phyloP scores from a whole-genome alignment of 352 stramenopile species.

The Thalassiosira tumida region DNA sequence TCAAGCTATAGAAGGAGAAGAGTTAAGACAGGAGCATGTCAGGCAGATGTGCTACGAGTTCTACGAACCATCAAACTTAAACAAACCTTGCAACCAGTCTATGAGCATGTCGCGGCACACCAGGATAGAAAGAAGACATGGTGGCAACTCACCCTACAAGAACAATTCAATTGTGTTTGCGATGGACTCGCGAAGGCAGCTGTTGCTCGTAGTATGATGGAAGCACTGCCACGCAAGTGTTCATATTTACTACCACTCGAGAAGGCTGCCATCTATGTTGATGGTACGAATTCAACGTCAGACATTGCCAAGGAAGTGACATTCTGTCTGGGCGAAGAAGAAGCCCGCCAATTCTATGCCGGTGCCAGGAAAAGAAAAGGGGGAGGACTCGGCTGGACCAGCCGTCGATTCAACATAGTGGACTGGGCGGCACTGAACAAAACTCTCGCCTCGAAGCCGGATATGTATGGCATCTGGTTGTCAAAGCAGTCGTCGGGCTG shows the following conservation, averaged over 20 bases:
- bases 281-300: conserved; percentile 2
- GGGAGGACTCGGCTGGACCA: too few species aligned
- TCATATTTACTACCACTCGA: conserved; percentile 50
- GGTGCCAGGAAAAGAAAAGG: neutral
- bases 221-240: conserved; percentile 24
- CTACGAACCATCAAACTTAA: neutral
- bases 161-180: conserved; percentile 52
- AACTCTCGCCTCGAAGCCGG: conserved; percentile 18
- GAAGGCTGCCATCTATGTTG: neutral
- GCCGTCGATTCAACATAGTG: neutral
- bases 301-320: neutral
- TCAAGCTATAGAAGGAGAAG: neutral
- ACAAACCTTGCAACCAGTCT: neutral
- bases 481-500: conserved; percentile 62
- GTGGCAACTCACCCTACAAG: neutral
- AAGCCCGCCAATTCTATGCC: neutral
- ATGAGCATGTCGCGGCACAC: conserved; percentile 59
- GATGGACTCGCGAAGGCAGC: conserved; percentile 49
- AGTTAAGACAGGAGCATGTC: neutral
- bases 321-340: neutral
- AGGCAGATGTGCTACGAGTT: conserved; percentile 39
- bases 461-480: conserved; percentile 32
- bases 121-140: conserved; percentile 28
- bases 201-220: neutral
- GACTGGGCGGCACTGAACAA: neutral